Evolutionary conservation across 345 rosid species (phyloP).

Genomic region (Isatis tinctoria): DNA sequence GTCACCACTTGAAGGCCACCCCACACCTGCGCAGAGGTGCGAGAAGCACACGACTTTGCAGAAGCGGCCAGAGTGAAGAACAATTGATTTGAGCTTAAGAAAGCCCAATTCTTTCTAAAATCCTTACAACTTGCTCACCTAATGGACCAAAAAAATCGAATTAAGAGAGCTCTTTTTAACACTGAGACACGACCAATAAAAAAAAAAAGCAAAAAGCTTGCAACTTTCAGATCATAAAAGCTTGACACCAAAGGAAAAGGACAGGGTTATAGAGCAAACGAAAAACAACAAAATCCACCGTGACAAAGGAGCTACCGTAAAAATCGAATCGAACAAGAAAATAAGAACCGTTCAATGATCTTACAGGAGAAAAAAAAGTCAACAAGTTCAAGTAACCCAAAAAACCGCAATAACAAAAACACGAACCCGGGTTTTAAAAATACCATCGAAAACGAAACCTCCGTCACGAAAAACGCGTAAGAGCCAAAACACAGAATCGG

Average conservation of each 20-base stretch:
- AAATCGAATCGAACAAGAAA: constrained; percentile 16
- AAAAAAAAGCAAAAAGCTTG: background rate
- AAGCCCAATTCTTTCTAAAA: constrained; percentile 29
- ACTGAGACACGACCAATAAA: background rate
- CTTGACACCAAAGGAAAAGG: background rate
- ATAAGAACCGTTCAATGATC: background rate
- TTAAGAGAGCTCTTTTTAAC: background rate
- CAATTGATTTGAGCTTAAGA: constrained; percentile 41
- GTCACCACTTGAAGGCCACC: constrained; percentile 51
- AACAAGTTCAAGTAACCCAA: background rate
- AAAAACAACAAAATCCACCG: background rate
- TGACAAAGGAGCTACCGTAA: background rate
- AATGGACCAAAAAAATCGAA: background rate
- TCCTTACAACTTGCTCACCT: constrained; percentile 15
- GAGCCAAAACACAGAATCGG: constrained; percentile 3
- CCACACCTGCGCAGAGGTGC: constrained; percentile 97
- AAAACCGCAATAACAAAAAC: background rate
- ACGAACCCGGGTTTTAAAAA: background rate
- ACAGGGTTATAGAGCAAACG: background rate
- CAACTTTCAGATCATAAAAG: background rate
- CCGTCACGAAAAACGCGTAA: background rate
- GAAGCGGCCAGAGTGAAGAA: constrained; percentile 98
- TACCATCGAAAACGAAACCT: background rate
- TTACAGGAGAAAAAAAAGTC: background rate
- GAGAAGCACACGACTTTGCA: constrained; percentile 59